A percentile compares a stretch with the other conserved stretches of the same genome.
phyloP scores from a whole-genome alignment of 1,139 yeast genomes.

The Protomyces macrosporus region DNA sequence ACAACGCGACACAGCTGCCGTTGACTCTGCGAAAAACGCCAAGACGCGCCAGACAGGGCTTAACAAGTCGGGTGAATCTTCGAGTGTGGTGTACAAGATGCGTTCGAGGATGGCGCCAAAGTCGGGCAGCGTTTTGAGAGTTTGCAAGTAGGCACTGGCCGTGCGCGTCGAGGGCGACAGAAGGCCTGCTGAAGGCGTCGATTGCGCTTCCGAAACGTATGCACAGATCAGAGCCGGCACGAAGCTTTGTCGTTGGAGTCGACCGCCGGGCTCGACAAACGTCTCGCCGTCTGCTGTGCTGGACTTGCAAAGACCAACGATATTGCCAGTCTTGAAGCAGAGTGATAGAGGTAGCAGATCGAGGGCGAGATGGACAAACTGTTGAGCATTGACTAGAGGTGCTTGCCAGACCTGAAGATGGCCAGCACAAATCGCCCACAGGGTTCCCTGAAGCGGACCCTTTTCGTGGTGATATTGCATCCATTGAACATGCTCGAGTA shows the following conservation, averaged over 20 bases:
- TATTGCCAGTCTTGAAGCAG: neutral
- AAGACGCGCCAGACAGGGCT: slow-evolving; percentile 27
- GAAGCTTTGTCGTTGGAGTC: neutral
- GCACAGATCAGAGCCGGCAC: neutral
- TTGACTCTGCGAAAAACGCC: neutral
- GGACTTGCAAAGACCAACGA: neutral
- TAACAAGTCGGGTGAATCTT: slow-evolving; percentile 33
- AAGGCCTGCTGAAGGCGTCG: neutral
- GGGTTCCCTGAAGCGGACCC: neutral
- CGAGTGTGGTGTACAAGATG: slow-evolving; percentile 42
- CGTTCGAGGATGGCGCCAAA: slow-evolving; percentile 49
- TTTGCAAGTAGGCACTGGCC: neutral
- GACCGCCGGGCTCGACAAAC: neutral
- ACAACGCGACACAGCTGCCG: slow-evolving; percentile 50
- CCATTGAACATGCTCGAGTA: neutral
- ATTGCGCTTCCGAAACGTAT: neutral
- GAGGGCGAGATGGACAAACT: neutral
- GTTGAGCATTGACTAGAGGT: neutral
- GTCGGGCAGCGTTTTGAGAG: slow-evolving; percentile 34
- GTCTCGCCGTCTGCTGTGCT: neutral
- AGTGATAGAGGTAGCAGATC: slow-evolving; percentile 6
- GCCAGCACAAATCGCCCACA: neutral
- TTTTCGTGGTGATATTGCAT: neutral
- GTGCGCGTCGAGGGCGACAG: neutral
- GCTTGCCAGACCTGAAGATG: neutral